Evolutionary conservation across 139 green algal genomes (phyloP), one percentile per base, ranked within the genome.

Genomic region (Picochlorum sp.): DNA sequence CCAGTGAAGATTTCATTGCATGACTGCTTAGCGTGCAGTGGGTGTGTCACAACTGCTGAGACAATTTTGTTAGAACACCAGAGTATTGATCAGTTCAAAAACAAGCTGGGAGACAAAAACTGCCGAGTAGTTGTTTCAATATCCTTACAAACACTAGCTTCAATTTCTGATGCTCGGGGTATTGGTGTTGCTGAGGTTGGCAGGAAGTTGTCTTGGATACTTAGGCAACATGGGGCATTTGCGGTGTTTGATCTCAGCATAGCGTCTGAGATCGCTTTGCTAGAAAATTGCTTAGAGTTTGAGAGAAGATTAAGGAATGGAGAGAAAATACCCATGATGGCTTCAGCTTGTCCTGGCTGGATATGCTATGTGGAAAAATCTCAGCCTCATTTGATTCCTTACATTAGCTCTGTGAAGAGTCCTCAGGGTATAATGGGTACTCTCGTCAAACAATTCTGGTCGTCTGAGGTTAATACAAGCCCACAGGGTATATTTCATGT

Each of bases 331-430:
- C 91, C 90, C 8, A 79, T 96, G 83, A 72, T 97, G 16, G 84
- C 88, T 0, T 95, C 86, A 26, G 81, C 90, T 13, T 97, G 91
- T 72, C 91, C 91, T 31, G 92, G 92, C 10, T 99, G 94, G 94
- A 85, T 99, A 54, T 97, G 91, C 73, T 99, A 98, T 68, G 94
- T 92, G 15, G 94, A 99, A 71, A 99, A 99, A 78, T 96, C 92
- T 0, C 92, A 97, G 26, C 87, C 85, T 15, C 68, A 76, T 2
- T 79, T 81, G 20, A 24, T 64, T 15, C 51, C 63, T 11, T 30
- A 63, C 30, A 63, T 51, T 26, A 82, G 78, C 64, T 80, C 75
- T 4, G 71, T 81, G 20, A 96, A 93, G 61, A 96, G 87, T 74
- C 87, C 92, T 15, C 84, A 96, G 78, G 87, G 83, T 6, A 80